Conservation (phyloP, 345 rosid species). For the Boechera retrofracta region DNA sequence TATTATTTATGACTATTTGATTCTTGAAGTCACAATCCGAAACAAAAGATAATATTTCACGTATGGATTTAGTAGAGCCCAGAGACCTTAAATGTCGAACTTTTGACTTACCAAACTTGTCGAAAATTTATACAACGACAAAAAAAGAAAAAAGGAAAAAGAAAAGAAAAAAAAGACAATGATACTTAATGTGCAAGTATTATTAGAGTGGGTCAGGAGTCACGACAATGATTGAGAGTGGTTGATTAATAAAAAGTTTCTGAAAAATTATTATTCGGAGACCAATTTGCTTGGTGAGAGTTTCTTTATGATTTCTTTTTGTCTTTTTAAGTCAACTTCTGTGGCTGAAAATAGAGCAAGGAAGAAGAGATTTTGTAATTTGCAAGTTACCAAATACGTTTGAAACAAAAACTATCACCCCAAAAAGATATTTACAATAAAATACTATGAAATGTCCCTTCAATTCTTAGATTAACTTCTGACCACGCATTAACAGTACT, state of each 20-base stretch:
- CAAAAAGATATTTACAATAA: background rate
- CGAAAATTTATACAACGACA: background rate
- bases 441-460: background rate
- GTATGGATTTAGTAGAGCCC: slow-evolving; percentile 34
- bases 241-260: background rate
- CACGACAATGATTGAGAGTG: slow-evolving; percentile 30
- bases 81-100: background rate
- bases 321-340: background rate
- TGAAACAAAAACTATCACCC: background rate
- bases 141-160: background rate
- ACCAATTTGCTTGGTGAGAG: slow-evolving; percentile 34
- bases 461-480: slow-evolving; percentile 2
- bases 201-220: slow-evolving; percentile 25
- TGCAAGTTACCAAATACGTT: slow-evolving; percentile 15
- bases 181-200: slow-evolving; percentile 29
- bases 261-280: background rate
- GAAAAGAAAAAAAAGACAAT: slow-evolving; percentile 10
- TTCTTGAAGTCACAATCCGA: slow-evolving; percentile 28
- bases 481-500: slow-evolving; percentile 9
- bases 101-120: slow-evolving; percentile 29
- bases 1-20: slow-evolving; percentile 30
- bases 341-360: slow-evolving; percentile 16
- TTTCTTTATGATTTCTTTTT: background rate
- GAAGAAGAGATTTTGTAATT: slow-evolving; percentile 30
- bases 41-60: background rate